phyloP scores from a whole-genome alignment of 2,329 filamentous ascomycete species.

The Thermothelomyces thermophilus region DNA sequence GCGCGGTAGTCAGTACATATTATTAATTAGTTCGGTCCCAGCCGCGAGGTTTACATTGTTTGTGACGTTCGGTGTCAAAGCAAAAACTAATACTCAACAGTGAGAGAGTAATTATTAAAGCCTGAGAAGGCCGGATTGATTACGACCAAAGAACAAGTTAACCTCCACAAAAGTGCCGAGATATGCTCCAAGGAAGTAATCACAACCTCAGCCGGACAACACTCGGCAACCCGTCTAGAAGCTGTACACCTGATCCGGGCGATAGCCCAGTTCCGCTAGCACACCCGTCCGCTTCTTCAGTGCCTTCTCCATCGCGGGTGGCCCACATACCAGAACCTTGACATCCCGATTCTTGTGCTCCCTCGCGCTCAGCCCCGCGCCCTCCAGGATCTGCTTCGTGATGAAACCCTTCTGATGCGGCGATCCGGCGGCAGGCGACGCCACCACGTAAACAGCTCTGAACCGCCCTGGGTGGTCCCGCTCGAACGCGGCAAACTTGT shows the following conservation, averaged over 20 bases:
- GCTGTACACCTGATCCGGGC: constrained; percentile 50
- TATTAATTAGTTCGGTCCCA: too few species aligned
- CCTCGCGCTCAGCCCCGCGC: constrained; percentile 36
- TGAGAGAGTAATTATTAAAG: too few species aligned
- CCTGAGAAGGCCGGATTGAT: too few species aligned
- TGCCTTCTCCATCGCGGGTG: constrained; percentile 57
- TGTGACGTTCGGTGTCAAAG: too few species aligned
- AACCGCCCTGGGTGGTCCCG: constrained; percentile 48
- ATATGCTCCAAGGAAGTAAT: too few species aligned
- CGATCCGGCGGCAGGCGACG: constrained; percentile 37
- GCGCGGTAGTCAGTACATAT: too few species aligned
- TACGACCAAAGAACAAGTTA: too few species aligned
- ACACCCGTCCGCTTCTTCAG: constrained; percentile 42
- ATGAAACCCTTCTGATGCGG: constrained; percentile 49
- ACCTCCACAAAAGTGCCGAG: too few species aligned
- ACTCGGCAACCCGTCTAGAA: constrained; percentile 33
- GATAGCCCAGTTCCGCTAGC: constrained; percentile 51
- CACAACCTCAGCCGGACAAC: too few species aligned
- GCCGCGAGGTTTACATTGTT: too few species aligned
- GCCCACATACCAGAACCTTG: constrained; percentile 64
- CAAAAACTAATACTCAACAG: too few species aligned
- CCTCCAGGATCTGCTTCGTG: constrained; percentile 47
- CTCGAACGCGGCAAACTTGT: constrained; percentile 49
- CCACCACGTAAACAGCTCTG: constrained; percentile 51
- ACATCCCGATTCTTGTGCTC: constrained; percentile 31